Evolutionary conservation across 106 monocot species (phyloP), one percentile per base, ranked within the genome.

Genomic region (Chionographis japonica): DNA sequence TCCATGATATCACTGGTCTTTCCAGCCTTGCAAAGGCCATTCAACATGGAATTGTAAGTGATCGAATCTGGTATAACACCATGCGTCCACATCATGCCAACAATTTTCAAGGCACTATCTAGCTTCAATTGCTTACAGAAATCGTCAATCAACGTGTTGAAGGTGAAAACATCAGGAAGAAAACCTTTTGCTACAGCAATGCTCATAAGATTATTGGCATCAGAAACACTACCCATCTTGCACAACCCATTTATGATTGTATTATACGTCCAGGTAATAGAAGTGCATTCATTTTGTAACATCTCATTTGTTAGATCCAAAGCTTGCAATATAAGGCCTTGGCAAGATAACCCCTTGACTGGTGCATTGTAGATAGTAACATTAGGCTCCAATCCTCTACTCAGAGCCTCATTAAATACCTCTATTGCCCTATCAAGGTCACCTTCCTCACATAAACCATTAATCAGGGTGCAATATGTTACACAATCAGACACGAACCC

Each of bases 81-180:
- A 69, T 78, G 62, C 11, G 52, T 70, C 83, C 74, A 74, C 82
- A 83, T 83, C 18, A 62, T 70, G 61, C 70, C 69, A 54, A 83
- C 65, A 27, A 83, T 15, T 56, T 74, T 60, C 50, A 83, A 52
- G 8, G 82, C 82, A 65, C 37, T 55, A 65, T 83, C 77, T 27
- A 83, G 59, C 56, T 66, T 72, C 68, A 69, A 40, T n/a, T n/a
- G n/a, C n/a, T 78, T 77, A 49, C 82, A 83, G 46, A 70, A 77
- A 4, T 78, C 78, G 54, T 83, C 70, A 50, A 83, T 66, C 40
- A 83, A 50, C 17, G 68, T 69, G 20, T 83, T 83, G 56, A 74
- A 83, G 3, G 78, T 78, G 59, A 74, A 83, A 60, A 46, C 74
- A 74, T 83, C 82, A 60, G 82, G 82, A 61, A 73, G 39, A n/a